Percentiles rank a stretch among this genome's conserved stretches.
Conservation (phyloP, 176 grass and related monocot species). For the Triticum dicoccoides region DNA sequence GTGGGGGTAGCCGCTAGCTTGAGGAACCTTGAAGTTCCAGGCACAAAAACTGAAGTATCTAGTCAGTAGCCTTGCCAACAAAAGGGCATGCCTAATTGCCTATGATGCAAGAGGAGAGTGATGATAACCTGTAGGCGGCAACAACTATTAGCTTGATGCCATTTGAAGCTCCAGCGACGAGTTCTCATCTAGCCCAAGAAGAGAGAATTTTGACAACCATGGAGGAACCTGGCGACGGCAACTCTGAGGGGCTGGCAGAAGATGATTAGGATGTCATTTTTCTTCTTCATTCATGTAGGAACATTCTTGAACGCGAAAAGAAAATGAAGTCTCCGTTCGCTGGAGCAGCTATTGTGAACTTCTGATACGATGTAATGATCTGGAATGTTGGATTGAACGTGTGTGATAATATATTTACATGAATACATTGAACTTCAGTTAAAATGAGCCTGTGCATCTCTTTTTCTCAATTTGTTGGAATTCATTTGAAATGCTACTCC, state of each 20-base stretch:
- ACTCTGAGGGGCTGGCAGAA: not conserved
- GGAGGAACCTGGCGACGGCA: not conserved
- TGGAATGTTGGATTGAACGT: not conserved
- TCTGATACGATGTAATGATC: not conserved
- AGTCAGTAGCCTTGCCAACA: no score
- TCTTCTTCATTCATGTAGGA: not conserved
- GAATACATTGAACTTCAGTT: not conserved
- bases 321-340: not conserved
- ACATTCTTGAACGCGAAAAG: not conserved
- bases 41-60: no score
- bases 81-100: not conserved
- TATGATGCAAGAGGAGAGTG: slow-evolving; percentile 28
- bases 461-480: not conserved
- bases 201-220: not conserved
- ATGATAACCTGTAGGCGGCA: slow-evolving; percentile 29
- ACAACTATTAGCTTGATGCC: slow-evolving; percentile 42
- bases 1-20: no score
- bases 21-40: not conserved
- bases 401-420: not conserved
- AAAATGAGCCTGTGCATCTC: not conserved
- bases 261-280: not conserved
- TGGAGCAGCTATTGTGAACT: not conserved
- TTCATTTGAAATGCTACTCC: not conserved
- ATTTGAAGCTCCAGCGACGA: not conserved
- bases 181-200: no score